A percentile compares a stretch with the other conserved stretches of the same genome.
Evolutionary conservation across 345 rosid genomes (phyloP).

Genomic region (Aquilaria sinensis): DNA sequence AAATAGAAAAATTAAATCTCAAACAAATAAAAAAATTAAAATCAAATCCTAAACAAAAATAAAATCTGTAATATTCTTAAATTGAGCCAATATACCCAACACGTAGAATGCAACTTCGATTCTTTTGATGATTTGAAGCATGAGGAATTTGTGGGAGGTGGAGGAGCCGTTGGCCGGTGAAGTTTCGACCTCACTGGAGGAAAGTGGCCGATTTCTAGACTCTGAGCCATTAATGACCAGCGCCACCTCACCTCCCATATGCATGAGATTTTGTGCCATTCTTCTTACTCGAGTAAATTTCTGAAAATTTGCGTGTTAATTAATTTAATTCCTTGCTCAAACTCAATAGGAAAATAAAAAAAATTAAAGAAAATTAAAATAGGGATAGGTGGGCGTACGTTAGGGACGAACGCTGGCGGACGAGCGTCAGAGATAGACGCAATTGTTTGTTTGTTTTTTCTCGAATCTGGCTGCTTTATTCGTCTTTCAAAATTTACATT

Average conservation of each 20-base stretch:
- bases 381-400: neutral
- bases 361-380: neutral
- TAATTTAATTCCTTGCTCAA: slow-evolving; percentile 11
- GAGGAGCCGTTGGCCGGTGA: slow-evolving; percentile 20
- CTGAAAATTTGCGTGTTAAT: slow-evolving; percentile 25
- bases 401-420: too few relatives aligned
- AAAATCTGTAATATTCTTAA: too few relatives aligned
- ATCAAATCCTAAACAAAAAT: too few relatives aligned
- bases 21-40: too few relatives aligned
- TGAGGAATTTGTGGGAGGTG: slow-evolving; percentile 59
- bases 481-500: too few relatives aligned
- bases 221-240: neutral
- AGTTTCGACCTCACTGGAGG: slow-evolving; percentile 49
- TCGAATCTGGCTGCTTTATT: too few relatives aligned
- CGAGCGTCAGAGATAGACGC: too few relatives aligned
- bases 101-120: slow-evolving; percentile 30
- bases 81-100: too few relatives aligned
- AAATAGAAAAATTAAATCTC: too few relatives aligned
- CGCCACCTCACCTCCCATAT: neutral
- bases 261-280: slow-evolving; percentile 3
- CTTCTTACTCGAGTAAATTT: slow-evolving; percentile 15
- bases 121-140: slow-evolving; percentile 46
- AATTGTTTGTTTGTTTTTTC: too few relatives aligned
- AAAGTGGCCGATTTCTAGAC: slow-evolving; percentile 56
- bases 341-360: too few relatives aligned